phyloP scores from a whole-genome alignment of 208 protist species.

The Porcisia hertigi region DNA sequence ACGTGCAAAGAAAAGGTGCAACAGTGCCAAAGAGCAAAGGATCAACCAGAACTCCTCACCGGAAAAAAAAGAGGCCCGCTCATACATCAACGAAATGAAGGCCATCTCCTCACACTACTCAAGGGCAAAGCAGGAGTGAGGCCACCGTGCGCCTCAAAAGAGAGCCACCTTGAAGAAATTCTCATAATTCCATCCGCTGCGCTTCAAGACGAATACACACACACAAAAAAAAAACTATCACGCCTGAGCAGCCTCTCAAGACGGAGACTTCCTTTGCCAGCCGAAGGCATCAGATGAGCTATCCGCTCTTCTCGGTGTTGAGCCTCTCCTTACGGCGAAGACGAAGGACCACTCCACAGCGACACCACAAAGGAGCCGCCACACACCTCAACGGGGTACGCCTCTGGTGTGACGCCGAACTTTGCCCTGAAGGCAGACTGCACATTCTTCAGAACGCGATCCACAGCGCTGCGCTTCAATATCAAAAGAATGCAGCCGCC shows the following conservation, averaged over 20 bases:
- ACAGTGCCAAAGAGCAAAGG: background rate
- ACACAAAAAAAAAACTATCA: constrained; percentile 15
- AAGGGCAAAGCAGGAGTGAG: background rate
- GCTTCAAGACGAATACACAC: background rate
- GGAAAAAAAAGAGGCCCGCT: background rate
- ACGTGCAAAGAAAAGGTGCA: background rate
- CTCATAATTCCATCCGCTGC: background rate
- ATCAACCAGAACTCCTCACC: background rate
- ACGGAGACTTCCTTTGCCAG: background rate
- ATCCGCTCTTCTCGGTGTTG: background rate
- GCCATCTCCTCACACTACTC: background rate
- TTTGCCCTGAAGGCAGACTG: constrained; percentile 46
- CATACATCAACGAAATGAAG: background rate
- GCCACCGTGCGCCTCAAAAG: background rate
- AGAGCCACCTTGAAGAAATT: background rate
- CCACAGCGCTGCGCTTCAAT: constrained; percentile 46
- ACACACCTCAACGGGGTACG: constrained; percentile 57
- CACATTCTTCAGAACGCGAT: constrained; percentile 47
- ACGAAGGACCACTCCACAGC: constrained; percentile 27
- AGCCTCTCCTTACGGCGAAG: constrained; percentile 24
- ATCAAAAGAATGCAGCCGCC: constrained; percentile 78
- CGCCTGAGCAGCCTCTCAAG: background rate
- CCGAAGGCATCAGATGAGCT: background rate
- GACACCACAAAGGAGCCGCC: constrained; percentile 55
- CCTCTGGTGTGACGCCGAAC: constrained; percentile 51